These are phyloP conservation scores for Globisporangium orthogonon DNA, from an alignment of 352 stramenopile genomes.

Conservation along the genomic window DNA sequence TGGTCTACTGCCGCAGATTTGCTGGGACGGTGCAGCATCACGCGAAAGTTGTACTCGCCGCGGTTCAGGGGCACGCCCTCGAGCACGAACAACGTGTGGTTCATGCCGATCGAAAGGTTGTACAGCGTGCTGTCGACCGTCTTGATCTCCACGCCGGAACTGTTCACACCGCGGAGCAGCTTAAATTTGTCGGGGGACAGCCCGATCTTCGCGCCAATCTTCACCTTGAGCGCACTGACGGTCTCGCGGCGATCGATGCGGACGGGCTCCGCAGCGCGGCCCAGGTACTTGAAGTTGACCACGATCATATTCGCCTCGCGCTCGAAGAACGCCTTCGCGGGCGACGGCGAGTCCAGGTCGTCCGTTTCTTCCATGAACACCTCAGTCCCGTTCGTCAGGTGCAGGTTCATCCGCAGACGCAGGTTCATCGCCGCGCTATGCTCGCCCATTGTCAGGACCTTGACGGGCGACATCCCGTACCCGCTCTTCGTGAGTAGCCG, in stretches of 20 bases:
- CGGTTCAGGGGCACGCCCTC: conserved; percentile 58
- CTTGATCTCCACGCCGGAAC: conserved; percentile 74
- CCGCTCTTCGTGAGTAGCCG: conserved; percentile 66
- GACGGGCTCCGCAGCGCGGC: conserved; percentile 35
- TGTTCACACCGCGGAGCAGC: conserved; percentile 63
- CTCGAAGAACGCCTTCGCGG: conserved; percentile 61
- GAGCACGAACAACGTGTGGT: conserved; percentile 58
- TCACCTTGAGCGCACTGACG: conserved; percentile 47
- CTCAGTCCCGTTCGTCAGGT: conserved; percentile 62
- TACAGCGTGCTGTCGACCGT: conserved; percentile 66
- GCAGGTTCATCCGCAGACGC: conserved; percentile 52
- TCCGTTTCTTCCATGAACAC: conserved; percentile 68
- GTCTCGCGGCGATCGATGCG: conserved; percentile 73
- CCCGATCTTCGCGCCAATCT: conserved; percentile 39
- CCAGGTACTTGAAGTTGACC: conserved; percentile 65
- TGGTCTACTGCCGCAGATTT: conserved; percentile 12
- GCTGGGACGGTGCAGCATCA: conserved; percentile 48
- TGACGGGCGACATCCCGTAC: conserved; percentile 59
- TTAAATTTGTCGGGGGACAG: conserved; percentile 60
- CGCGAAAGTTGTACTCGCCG: conserved; percentile 72
- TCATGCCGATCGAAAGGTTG: conserved; percentile 67
- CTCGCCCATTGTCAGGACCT: conserved; percentile 55
- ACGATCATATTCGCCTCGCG: conserved; percentile 75
- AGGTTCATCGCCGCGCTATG: conserved; percentile 30
- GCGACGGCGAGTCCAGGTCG: conserved; percentile 36